Evolutionary conservation across 208 protist species (phyloP), one percentile per base, ranked within the genome.

Genomic region (Crithidia acanthocephali): DNA sequence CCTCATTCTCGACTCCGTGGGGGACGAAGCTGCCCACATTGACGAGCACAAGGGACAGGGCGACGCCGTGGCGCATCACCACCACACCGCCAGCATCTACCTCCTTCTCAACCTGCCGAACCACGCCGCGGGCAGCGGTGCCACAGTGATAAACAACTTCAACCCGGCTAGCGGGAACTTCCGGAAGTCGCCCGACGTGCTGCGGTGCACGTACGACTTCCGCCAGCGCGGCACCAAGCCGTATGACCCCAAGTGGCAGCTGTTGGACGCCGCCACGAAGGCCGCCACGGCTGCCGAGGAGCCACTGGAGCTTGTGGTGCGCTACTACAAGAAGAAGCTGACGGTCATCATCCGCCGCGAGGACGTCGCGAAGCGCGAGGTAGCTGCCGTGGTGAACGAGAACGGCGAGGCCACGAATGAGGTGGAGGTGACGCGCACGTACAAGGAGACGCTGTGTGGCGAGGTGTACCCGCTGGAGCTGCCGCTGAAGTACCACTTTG

Each of bases 121-220:
- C 63, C 74, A 87, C 81, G 78, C 74, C 20, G 60, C 47, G 7
- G 56, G 59, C 44, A 68, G 68, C 15, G 68, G 67, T 5, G 59
- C 70, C 18, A 74, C 60, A 27, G 63, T 84, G 16, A 47, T 80
- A 22, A 94, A 94, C 71, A 94, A 94, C 74, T 94, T 88, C 60
- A 72, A 88, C 50, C 66, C 81, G 6, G 57, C 64, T 27, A 37
- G 67, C 6, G 51, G 44, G 28, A 81, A 86, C 57, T 94, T 90
- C 57, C 88, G 84, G 22, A 27, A 48, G 15, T 78, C 74, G 0
- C 76, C 84, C 6, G 59, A 76, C 23, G 52, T 90, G 33, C 67
- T 94, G 32, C 69, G 85, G 30, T 94, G 89, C 62, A 60, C 64
- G 2, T 94, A 91, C 67, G 74, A 94, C 68, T 94, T 94, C 47